Conservation (phyloP, 257 asterid species). For the Fraxinus anomala region DNA sequence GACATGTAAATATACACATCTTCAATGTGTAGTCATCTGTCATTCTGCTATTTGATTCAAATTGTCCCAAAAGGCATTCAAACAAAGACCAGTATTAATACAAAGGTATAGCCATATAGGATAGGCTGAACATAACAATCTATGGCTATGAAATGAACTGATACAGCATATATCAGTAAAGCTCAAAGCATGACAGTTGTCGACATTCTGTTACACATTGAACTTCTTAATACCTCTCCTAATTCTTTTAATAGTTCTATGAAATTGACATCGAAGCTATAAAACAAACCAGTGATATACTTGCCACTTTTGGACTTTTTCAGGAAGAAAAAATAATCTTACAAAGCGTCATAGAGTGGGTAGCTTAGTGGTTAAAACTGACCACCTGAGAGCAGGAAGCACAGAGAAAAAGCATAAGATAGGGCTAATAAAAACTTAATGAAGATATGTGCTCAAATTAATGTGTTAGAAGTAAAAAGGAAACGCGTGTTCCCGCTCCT, state of each 20-base stretch:
- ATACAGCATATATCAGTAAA: not conserved
- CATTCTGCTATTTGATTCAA: conserved; percentile 16
- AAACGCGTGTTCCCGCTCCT: not conserved
- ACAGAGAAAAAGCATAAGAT: not conserved
- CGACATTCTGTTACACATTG: not conserved
- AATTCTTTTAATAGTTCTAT: too few relatives aligned
- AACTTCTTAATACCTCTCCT: too few relatives aligned
- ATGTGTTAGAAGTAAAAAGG: not conserved
- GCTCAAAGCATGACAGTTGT: not conserved
- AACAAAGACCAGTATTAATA: not conserved
- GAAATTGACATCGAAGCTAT: not conserved
- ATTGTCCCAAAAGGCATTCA: conserved; percentile 1
- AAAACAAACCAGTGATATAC: not conserved
- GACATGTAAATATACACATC: conserved; percentile 5
- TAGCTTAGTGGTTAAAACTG: not conserved
- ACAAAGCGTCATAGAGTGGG: not conserved
- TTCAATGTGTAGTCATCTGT: conserved; percentile 6
- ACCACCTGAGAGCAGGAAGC: not conserved
- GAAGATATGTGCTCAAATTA: not conserved
- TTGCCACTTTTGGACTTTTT: not conserved
- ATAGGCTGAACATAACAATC: not conserved
- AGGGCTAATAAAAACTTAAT: not conserved
- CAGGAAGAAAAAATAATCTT: not conserved
- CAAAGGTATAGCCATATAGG: not conserved
- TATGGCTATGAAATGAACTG: conserved; percentile 1